Base-by-base conservation (phyloP, 371 early-diverging fungal genomes). In the Rhizopus delemar region DNA sequence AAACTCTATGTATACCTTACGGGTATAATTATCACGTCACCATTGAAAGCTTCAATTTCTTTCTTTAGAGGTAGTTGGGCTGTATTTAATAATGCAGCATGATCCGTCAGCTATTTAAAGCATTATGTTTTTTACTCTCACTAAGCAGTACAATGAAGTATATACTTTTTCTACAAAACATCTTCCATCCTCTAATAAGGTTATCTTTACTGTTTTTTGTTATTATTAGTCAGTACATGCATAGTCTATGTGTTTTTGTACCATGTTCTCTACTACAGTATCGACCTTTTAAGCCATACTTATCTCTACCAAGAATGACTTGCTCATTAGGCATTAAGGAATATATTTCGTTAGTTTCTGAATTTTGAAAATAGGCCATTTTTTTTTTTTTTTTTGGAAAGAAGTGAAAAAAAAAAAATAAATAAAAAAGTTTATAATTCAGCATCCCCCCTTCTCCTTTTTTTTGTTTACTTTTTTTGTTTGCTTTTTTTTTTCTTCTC, bases 141-240 rank as follows among this genome's bases (percentile, higher is more conserved):
- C 8, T n/a, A 38, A 7, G 15, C 33, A 32, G 31, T 29, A 13
- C 36, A 2, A 31, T 51, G 29, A 32, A 38, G 28, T 5, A 11
- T 6, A 43, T 46, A 59, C 53, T 15, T 46, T 59, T 15, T 45
- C 53, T 13, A 59, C 29, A 39, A 59, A 60, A 39, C 60, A 60
- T 39, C 60, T 46, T 15, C 43, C 31, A 22, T 60, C 49, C n/a
- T 49, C 28, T 31, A 36, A 16, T 16, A 41, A 33, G 1, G 35
- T 31, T 28, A 54, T 31, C 9, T 41, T 41, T 11, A 54, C 54
- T 54, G 9, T 4, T 22, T 53, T 15, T 22, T 31, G 5, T 7
- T 32, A 13, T 45, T n/a, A 45, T 8, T 0, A 38, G 2, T 45
- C 11, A 45, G 3, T 7, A 5, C n/a, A 41, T 31, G 7, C 13